Conservation (phyloP, 192 early-diverging fungal species). For the Fimicolochytrium jonesii region DNA sequence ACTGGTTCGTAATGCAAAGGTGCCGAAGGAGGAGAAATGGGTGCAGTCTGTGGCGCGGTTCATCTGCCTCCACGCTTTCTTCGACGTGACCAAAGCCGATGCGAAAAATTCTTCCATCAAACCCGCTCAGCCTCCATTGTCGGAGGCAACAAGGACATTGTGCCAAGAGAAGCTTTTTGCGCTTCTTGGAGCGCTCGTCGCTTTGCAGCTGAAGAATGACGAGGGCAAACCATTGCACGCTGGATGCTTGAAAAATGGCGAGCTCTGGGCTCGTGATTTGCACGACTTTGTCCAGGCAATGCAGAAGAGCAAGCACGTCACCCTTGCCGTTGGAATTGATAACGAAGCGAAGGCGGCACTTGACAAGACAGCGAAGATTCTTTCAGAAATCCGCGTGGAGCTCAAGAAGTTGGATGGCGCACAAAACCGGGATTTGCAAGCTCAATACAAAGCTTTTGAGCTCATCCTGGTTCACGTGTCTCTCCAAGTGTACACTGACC, state of each 20-base stretch:
- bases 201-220: constrained; percentile 40
- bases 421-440: constrained; percentile 34
- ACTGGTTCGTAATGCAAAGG: constrained; percentile 65
- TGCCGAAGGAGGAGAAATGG: constrained; percentile 76
- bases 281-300: constrained; percentile 46
- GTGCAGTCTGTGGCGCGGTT: constrained; percentile 63
- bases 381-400: constrained; percentile 34
- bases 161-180: constrained; percentile 60
- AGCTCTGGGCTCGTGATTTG: constrained; percentile 58
- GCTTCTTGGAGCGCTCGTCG: constrained; percentile 66
- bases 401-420: neutral
- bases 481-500: constrained; percentile 60
- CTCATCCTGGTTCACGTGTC: constrained; percentile 65
- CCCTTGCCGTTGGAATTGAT: constrained; percentile 20
- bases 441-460: constrained; percentile 67
- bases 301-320: constrained; percentile 11
- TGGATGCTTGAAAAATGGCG: constrained; percentile 55
- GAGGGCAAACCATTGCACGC: constrained; percentile 25
- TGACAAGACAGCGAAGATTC: constrained; percentile 32
- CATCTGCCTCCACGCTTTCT: constrained; percentile 69
- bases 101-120: constrained; percentile 33
- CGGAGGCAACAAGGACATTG: constrained; percentile 50
- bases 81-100: constrained; percentile 50
- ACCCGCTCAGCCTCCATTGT: constrained; percentile 53
- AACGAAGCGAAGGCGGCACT: constrained; percentile 39